These are phyloP conservation scores for Nakazawaea ambrosiae DNA, from an alignment of 805 yeast species.

Conservation along the genomic window DNA sequence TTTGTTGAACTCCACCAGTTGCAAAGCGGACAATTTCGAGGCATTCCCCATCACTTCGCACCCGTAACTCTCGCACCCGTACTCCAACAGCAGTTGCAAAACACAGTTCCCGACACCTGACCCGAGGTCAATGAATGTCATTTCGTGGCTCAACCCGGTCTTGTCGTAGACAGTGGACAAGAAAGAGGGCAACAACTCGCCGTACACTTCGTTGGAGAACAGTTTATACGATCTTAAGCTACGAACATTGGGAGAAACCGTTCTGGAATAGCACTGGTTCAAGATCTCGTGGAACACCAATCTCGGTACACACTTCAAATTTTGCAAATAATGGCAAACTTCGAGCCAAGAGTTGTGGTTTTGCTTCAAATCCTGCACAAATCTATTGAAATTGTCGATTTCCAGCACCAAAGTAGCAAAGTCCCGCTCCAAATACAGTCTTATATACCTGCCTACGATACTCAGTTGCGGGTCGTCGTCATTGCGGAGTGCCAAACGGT, in stretches of 20 bases:
- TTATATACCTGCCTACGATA: slow-evolving; percentile 30
- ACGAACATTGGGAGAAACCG: slow-evolving; percentile 67
- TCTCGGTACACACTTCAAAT: slow-evolving; percentile 19
- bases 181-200: slow-evolving; percentile 79
- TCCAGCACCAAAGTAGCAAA: slow-evolving; percentile 20
- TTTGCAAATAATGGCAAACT: background rate
- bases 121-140: slow-evolving; percentile 80
- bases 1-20: slow-evolving; percentile 47
- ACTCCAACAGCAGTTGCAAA: slow-evolving; percentile 81
- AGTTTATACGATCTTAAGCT: slow-evolving; percentile 70
- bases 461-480: slow-evolving; percentile 27
- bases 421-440: slow-evolving; percentile 25
- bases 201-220: slow-evolving; percentile 86
- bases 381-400: slow-evolving; percentile 37
- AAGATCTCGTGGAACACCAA: slow-evolving; percentile 59
- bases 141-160: slow-evolving; percentile 45
- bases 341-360: slow-evolving; percentile 7
- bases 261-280: slow-evolving; percentile 65
- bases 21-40: slow-evolving; percentile 56
- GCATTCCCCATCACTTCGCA: slow-evolving; percentile 88
- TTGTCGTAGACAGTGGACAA: slow-evolving; percentile 57
- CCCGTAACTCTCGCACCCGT: slow-evolving; percentile 80
- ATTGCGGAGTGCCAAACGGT: slow-evolving; percentile 25
- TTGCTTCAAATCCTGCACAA: slow-evolving; percentile 28
- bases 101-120: slow-evolving; percentile 94